Conservation (phyloP, 1,284 basidiomycete species). For the Ganoderma lucidum region DNA sequence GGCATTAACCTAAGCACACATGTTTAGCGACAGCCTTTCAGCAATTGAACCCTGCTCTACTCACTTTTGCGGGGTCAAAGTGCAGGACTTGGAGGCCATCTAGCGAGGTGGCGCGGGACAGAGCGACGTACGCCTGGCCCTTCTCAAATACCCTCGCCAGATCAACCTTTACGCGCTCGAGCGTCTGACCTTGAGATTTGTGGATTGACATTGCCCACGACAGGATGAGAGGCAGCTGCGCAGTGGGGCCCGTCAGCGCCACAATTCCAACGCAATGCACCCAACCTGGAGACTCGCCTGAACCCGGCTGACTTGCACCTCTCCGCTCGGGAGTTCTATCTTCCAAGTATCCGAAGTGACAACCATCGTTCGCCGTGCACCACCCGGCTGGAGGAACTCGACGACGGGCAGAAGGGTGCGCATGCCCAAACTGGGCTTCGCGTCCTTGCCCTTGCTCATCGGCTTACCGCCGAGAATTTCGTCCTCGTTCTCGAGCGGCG, state of each 20-base stretch:
- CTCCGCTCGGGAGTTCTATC: slow-evolving; percentile 84
- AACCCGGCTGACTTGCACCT: slow-evolving; percentile 75
- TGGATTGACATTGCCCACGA: slow-evolving; percentile 96
- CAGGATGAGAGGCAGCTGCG: slow-evolving; percentile 80
- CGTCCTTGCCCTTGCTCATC: slow-evolving; percentile 34
- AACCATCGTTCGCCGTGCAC: slow-evolving; percentile 50
- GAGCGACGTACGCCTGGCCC: slow-evolving; percentile 91
- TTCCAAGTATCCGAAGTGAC: slow-evolving; percentile 82
- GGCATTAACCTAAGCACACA: slow-evolving; percentile 43
- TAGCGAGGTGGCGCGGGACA: slow-evolving; percentile 90
- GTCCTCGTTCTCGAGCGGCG: slow-evolving; percentile 35
- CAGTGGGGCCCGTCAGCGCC: neutral
- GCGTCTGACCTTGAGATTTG: slow-evolving; percentile 91
- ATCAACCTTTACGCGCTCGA: slow-evolving; percentile 88
- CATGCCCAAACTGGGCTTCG: slow-evolving; percentile 24
- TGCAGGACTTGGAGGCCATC: slow-evolving; percentile 85
- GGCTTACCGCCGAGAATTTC: slow-evolving; percentile 39
- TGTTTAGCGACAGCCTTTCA: neutral
- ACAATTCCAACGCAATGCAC: neutral
- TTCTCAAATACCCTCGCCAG: slow-evolving; percentile 89
- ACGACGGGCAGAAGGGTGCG: slow-evolving; percentile 43
- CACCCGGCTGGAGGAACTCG: slow-evolving; percentile 46
- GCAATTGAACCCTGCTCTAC: neutral
- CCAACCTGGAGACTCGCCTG: slow-evolving; percentile 59
- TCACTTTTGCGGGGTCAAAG: slow-evolving; percentile 79